Base-by-base conservation (phyloP, 1,139 yeast genomes). In the Sugiyamaella castrensis region DNA sequence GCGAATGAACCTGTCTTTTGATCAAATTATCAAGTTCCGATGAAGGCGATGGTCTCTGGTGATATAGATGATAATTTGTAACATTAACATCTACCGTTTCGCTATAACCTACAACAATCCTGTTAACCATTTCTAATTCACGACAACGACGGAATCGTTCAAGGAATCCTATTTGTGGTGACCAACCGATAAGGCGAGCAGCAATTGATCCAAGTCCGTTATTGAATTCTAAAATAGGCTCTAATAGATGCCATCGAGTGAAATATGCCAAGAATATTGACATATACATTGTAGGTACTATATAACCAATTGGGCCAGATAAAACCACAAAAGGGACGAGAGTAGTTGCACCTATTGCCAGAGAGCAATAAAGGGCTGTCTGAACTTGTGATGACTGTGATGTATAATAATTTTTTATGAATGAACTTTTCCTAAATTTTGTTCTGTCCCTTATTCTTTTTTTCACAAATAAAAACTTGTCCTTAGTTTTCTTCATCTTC, bases 81-180 rank as follows among this genome's bases (percentile, higher is more conserved):
- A 55, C 54, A 26, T 47, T 55, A 6, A 53, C 37, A 34, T 56
- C 56, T 11, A 53, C 48, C 28, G 50, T 24, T 36, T 59, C 61
- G 15, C 52, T 54, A 27, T 48, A 56, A 10, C 52, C 60, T 4
- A 44, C 48, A 3, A 55, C 52, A 10, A 59, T 53, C 9, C 60
- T 42, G 24, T 51, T 47, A 29, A 55, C 49, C 50, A 59, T 46
- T 4, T 30, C 19, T 26, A 59, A 47, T 42, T 56, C 55, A 11
- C 44, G 34, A 8, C 44, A 16, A 2, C 57, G 48, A 6, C 39
- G 32, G 2, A 47, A 15, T 13, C 53, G 45, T 27, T 54, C 46
- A 13, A 35, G 8, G 6, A 37, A 16, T 1, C 50, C 34, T 8
- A 48, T 42, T 9, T 41, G 19, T 29, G 49, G 44, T 1, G 48